Evolutionary conservation across 1,284 basidiomycete genomes (phyloP), one percentile per base, ranked within the genome.

Genomic region (Vanrija pseudolonga): DNA sequence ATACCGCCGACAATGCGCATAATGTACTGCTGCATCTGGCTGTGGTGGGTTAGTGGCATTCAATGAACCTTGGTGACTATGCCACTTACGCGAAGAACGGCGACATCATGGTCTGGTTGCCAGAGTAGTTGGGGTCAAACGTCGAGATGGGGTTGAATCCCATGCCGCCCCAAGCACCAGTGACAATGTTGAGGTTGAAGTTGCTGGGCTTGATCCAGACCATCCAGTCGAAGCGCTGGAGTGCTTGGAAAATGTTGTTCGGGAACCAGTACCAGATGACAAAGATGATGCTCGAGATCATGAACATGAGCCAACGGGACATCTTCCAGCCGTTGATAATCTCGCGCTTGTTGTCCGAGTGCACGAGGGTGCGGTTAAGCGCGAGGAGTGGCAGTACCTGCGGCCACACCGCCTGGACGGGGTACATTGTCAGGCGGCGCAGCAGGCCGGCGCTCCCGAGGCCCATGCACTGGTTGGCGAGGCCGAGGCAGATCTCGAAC

Each of bases 201-300:
- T 58, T 59, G 37, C 55, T 63, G 9, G 80, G 80, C 50, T 67
- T 76, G 59, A 83, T 82, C 82, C 82, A 83, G 57, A 18, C 24
- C 15, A 83, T 78, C 82, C 82, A 83, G 56, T 79, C 80, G 64
- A 83, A 83, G 56, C 76, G 78, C 17, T 77, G 78, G 6, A 83
- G 73, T 11, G 77, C 81, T n/a, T 45, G 49, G 42, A 71, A 69
- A n/a, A 71, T 46, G 41, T 64, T 64, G 57, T 67, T 67, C 36
- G 69, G 70, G 61, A 76, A 67, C 66, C 67, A 72, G 62, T 68
- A 73, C 47, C 61, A 66, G 23, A 56, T 23, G 23, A 56, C 36
- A 23, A 55, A 43, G 51, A 52, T 12, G 20, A 41, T n/a, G 32
- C 14, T 23, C 1, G 40, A 28, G 32, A 52, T 26, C 24, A 37